Percentiles rank a stretch among this genome's conserved stretches.
Evolutionary conservation across 768 basidiomycete species (phyloP).

Genomic region (Pleurotus salmoneostramineus): DNA sequence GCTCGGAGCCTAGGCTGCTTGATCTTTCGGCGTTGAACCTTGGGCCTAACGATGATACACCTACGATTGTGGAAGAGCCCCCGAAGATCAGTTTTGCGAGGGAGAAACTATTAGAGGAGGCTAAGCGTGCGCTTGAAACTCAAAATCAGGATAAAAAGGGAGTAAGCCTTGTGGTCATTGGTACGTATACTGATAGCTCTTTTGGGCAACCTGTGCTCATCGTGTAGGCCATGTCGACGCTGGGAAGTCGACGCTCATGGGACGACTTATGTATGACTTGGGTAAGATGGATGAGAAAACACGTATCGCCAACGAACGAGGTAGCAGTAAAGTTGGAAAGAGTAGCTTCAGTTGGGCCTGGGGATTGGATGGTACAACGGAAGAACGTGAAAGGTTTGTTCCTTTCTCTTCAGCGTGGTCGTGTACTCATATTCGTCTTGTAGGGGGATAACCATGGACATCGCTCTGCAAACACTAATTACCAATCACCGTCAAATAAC

Average conservation of each 20-base stretch:
- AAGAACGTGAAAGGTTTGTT: constrained; percentile 87
- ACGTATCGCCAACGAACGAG: constrained; percentile 80
- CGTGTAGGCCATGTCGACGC: constrained; percentile 92
- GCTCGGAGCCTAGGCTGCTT: constrained; percentile 53
- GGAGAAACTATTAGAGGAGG: constrained; percentile 85
- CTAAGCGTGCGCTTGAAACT: constrained; percentile 44
- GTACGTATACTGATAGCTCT: constrained; percentile 32
- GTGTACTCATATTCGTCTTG: constrained; percentile 6
- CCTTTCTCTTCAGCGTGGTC: background rate
- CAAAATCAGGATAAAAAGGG: constrained; percentile 57
- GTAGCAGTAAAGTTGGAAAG: constrained; percentile 87
- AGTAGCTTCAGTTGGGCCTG: constrained; percentile 97
- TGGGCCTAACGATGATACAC: constrained; percentile 37
- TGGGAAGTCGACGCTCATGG: constrained; percentile 98
- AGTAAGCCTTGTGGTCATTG: constrained; percentile 89
- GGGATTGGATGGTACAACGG: constrained; percentile 89
- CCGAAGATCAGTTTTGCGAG: constrained; percentile 67
- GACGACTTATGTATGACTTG: constrained; percentile 87
- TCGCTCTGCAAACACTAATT: constrained; percentile 75
- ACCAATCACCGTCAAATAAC: constrained; percentile 81
- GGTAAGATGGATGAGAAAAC: constrained; percentile 87
- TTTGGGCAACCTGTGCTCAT: background rate
- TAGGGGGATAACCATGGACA: constrained; percentile 98
- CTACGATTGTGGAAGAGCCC: constrained; percentile 36
- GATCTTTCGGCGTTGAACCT: constrained; percentile 79